Conservation (phyloP, 2,329 filamentous ascomycete genomes). For the Phyllosticta citriasiana region DNA sequence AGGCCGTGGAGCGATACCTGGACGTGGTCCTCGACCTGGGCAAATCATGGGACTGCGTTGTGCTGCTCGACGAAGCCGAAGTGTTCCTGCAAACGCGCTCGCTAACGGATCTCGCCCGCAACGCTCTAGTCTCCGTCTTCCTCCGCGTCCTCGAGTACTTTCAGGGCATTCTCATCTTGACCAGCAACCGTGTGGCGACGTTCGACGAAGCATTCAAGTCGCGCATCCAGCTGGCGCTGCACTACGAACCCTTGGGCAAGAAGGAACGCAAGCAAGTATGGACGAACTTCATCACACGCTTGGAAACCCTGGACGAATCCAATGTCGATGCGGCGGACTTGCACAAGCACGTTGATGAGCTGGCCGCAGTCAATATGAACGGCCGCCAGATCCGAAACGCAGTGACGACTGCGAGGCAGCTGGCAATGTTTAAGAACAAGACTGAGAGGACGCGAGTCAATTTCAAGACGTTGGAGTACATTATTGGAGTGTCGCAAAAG, state of each 20-base stretch:
- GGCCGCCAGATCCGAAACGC: constrained; percentile 44
- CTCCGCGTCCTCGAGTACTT: constrained; percentile 8
- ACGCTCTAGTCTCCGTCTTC: constrained; percentile 30
- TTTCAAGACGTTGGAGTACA: not conserved
- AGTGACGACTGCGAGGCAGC: constrained; percentile 21
- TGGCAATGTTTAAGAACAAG: constrained; percentile 17
- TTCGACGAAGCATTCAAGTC: constrained; percentile 22
- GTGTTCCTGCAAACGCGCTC: constrained; percentile 43
- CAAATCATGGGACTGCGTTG: constrained; percentile 41
- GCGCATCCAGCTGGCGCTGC: constrained; percentile 22
- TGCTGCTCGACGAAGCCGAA: constrained; percentile 46
- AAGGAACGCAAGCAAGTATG: constrained; percentile 18
- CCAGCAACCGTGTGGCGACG: constrained; percentile 23
- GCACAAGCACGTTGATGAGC: constrained; percentile 32
- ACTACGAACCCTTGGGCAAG: constrained; percentile 13
- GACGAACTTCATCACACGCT: constrained; percentile 20
- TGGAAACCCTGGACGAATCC: not conserved
- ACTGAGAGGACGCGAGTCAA: constrained; percentile 1
- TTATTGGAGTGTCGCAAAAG: not conserved
- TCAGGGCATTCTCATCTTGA: constrained; percentile 25
- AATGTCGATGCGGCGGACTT: constrained; percentile 12
- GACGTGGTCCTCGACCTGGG: constrained; percentile 40
- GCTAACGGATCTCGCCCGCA: constrained; percentile 37
- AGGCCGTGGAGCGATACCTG: constrained; percentile 38
- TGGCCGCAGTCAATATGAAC: constrained; percentile 36